phyloP scores from a whole-genome alignment of 2,329 filamentous ascomycete genomes.

The Neofusicoccum laricinum region DNA sequence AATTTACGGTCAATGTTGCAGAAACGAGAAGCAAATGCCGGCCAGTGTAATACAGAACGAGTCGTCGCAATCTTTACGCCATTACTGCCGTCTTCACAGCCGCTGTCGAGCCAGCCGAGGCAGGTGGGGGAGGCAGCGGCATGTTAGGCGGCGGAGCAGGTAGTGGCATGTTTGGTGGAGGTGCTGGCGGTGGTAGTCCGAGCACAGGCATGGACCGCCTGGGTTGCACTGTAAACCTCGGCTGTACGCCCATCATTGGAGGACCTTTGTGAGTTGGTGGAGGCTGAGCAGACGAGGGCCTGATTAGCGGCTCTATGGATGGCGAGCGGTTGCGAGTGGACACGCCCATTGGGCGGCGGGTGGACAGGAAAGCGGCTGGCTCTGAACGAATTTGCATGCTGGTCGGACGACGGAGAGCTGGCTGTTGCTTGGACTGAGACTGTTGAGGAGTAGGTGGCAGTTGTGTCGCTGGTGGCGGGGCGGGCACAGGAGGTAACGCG shows the following conservation, averaged over 20 bases:
- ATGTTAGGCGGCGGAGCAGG: conserved; percentile 33
- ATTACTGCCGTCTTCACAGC: conserved; percentile 4
- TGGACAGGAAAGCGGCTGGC: conserved; percentile 43
- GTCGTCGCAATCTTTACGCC: neutral
- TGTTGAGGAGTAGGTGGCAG: conserved; percentile 15
- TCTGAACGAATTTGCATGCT: conserved; percentile 45
- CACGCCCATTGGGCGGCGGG: conserved; percentile 26
- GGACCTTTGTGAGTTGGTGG: neutral
- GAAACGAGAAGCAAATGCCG: neutral
- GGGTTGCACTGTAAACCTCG: conserved; percentile 9
- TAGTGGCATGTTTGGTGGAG: conserved; percentile 45
- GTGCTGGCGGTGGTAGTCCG: conserved; percentile 44
- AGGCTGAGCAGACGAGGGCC: conserved; percentile 1
- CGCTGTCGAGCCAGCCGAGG: neutral
- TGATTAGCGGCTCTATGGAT: neutral
- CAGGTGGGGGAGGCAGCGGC: conserved; percentile 3
- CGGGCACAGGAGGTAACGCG: conserved; percentile 17
- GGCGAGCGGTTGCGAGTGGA: conserved; percentile 1
- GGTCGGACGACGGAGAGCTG: conserved; percentile 39
- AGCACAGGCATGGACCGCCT: conserved; percentile 37
- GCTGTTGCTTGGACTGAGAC: conserved; percentile 12
- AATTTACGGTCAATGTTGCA: neutral
- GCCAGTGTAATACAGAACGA: neutral
- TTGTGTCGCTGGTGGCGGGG: conserved; percentile 17
- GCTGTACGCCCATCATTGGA: neutral